Evolutionary conservation across 306 rosid species (phyloP), one percentile per base, ranked within the genome.

Genomic region (Potentilla sterilis): DNA sequence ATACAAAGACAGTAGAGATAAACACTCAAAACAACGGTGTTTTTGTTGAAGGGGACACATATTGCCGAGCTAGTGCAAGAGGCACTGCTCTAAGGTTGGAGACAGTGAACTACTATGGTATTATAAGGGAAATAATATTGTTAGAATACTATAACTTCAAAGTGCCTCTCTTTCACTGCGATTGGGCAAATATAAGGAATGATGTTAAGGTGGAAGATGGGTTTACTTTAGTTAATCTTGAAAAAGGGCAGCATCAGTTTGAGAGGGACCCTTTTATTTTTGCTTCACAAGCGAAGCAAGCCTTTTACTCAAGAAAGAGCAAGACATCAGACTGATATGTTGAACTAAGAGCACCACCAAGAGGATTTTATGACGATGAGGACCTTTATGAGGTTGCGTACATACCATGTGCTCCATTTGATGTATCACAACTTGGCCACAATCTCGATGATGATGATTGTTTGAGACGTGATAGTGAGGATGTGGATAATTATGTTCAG

Each of bases 121-220:
- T 41, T 41, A 41, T 41, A 44, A 44, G 48, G 48, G 48, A 44
- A 44, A 44, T 44, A 2, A 37, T 37, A 2, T 37, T 37, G 38
- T 37, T 37, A 37, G 38, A 44, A 12, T 44, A 44, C 3, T 8
- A 37, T 44, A 2, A 44, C 48, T 44, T 9, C 9, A 44, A 44
- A 10, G 48, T 44, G 14, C 48, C 48, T 10, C 48, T 10, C 3
- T 44, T 44, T 10, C 48, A 44, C 9, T 44, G 48, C 1, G 48
- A 44, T 44, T 44, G 2, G 0, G 44, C 44, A 41, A 41, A 41
- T 7, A 37, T 37, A 37, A 37, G 38, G 38, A 37, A 37, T 4
- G 38, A 34, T 21, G 72, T 67, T 34, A 67, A 42, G 3, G 5
- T 67, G 5, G 72, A 42, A 67, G 52, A 43, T 42, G 72, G 72